These are phyloP conservation scores for Rhexocercosporidium sp. DNA, from an alignment of 2,329 filamentous ascomycete species.

Conservation along the genomic window DNA sequence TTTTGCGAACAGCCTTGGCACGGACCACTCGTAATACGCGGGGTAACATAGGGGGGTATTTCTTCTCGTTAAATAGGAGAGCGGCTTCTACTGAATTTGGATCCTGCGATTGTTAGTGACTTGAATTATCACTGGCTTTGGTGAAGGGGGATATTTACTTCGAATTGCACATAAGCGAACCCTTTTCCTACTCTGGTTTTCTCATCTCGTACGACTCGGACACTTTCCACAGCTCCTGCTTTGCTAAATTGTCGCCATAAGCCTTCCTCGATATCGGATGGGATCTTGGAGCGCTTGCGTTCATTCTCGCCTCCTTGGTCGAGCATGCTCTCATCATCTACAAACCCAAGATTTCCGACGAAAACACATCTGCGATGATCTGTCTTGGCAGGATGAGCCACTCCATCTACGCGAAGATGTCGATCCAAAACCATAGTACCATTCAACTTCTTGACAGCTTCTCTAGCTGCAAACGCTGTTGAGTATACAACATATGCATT, in stretches of 20 bases:
- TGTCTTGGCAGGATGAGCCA: conserved; percentile 82
- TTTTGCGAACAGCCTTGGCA: conserved; percentile 57
- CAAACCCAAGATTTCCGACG: conserved; percentile 93
- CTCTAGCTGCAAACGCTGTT: conserved; percentile 73
- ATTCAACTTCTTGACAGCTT: conserved; percentile 79
- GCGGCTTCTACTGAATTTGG: conserved; percentile 90
- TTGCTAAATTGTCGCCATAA: conserved; percentile 82
- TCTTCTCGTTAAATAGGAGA: conserved; percentile 85
- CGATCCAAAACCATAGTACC: conserved; percentile 83
- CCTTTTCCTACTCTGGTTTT: conserved; percentile 95
- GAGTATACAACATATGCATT: conserved; percentile 95
- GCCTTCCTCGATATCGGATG: conserved; percentile 90
- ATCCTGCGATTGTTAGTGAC: conserved; percentile 56
- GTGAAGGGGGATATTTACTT: conserved; percentile 51
- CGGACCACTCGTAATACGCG: conserved; percentile 84
- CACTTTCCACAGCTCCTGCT: conserved; percentile 86
- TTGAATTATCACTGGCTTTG: background rate
- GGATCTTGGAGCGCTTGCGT: conserved; percentile 75
- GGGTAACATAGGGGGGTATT: conserved; percentile 92
- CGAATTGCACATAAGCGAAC: conserved; percentile 97
- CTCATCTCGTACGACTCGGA: conserved; percentile 87
- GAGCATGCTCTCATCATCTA: conserved; percentile 84
- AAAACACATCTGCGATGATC: conserved; percentile 94
- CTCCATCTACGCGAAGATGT: conserved; percentile 87
- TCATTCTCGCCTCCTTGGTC: conserved; percentile 69